These are phyloP conservation scores for Huntiella decipiens DNA, from an alignment of 2,329 filamentous ascomycete genomes.

Conservation along the genomic window DNA sequence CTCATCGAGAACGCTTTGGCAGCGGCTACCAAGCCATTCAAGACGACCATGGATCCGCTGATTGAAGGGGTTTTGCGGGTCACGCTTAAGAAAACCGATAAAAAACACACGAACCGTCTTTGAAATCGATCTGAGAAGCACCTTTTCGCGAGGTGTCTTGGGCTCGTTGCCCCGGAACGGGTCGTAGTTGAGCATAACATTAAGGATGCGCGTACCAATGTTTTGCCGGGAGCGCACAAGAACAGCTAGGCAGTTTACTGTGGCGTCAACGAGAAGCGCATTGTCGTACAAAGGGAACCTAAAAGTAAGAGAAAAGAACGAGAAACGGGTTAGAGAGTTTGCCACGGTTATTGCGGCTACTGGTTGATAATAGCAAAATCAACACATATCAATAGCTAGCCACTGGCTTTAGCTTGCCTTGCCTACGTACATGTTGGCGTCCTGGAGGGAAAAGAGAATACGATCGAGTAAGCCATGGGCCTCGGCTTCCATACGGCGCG, in stretches of 20 bases:
- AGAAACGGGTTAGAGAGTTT: conserved; percentile 12
- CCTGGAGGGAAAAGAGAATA: conserved; percentile 67
- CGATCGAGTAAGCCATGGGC: conserved; percentile 79
- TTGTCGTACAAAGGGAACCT: conserved; percentile 36
- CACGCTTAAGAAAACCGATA: conserved; percentile 66
- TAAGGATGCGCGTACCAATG: conserved; percentile 70
- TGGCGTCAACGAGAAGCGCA: conserved; percentile 73
- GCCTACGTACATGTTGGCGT: conserved; percentile 28
- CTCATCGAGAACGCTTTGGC: conserved; percentile 65
- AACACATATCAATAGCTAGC: too few relatives aligned
- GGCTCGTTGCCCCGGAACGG: conserved; percentile 57
- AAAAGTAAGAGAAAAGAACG: conserved; percentile 8
- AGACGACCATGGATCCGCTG: conserved; percentile 73
- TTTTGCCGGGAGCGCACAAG: conserved; percentile 66
- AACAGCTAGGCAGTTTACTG: conserved; percentile 69
- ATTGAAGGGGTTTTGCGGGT: conserved; percentile 57
- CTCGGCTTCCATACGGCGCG: conserved; percentile 75
- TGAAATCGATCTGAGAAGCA: conserved; percentile 84
- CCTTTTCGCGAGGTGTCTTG: conserved; percentile 58
- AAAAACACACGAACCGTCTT: conserved; percentile 74
- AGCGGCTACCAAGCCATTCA: conserved; percentile 60
- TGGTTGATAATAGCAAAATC: too few relatives aligned
- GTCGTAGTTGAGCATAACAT: conserved; percentile 76
- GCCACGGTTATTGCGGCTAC: background rate
- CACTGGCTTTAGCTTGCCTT: background rate